These are phyloP conservation scores for Zygosaccharomyces sapae DNA, from an alignment of 1,139 yeast species.

Conservation along the genomic window DNA sequence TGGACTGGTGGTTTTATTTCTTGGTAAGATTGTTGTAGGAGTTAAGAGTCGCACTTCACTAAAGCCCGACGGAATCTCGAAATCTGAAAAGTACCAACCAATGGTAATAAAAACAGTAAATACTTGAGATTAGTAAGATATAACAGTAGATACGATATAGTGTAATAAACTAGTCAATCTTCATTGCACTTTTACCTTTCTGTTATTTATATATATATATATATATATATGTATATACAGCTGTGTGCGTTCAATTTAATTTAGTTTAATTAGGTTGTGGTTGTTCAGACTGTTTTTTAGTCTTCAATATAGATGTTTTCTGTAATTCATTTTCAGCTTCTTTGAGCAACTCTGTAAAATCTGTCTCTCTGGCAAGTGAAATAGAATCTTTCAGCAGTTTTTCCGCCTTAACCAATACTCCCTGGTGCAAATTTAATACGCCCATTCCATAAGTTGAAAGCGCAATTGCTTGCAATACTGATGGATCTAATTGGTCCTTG, in stretches of 20 bases:
- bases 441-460: constrained; percentile 83
- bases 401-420: constrained; percentile 46
- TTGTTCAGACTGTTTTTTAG: constrained; percentile 11
- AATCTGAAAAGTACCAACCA: background rate
- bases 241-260: background rate
- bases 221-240: background rate
- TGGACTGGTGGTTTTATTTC: background rate
- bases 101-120: background rate
- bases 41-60: background rate
- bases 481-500: constrained; percentile 41
- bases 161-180: too few relatives aligned
- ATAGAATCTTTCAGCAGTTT: constrained; percentile 65
- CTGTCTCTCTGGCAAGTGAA: constrained; percentile 64
- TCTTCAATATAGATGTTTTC: constrained; percentile 34
- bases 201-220: too few relatives aligned
- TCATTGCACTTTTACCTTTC: too few relatives aligned
- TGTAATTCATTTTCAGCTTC: constrained; percentile 65
- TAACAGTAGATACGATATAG: background rate
- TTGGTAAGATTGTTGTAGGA: background rate
- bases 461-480: constrained; percentile 64
- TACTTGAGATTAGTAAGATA: background rate
- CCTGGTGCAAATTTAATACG: constrained; percentile 60
- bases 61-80: constrained; percentile 1
- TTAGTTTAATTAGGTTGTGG: background rate
- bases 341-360: constrained; percentile 56